Base-by-base conservation (phyloP, 2,329 filamentous ascomycete species). In the Penicillium aurantiogriseum region DNA sequence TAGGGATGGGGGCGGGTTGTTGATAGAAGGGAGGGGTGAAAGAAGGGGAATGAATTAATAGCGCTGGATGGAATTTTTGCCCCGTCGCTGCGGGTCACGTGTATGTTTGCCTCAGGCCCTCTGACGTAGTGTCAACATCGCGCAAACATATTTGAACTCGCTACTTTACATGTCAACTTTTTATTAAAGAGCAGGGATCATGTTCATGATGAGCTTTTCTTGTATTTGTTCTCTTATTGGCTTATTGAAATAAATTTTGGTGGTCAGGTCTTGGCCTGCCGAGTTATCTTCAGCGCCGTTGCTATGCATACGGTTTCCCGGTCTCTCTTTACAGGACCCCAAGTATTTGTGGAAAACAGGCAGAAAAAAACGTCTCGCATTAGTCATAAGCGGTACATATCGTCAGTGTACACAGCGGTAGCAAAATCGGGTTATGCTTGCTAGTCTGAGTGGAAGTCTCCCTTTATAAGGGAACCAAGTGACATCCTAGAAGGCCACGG, bases 401-500 rank as follows among this genome's bases (percentile, higher is more conserved):
- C 36, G 27, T 46, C 45, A 55, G 29, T 46, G n/a, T 58, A 55
- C 46, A 61, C 35, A 39, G 35, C 21, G 39, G 19, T 38, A 44
- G 45, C 25, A 38, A 44, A 38, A 46, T 45, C 40, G 19, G 31
- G 33, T 23, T 42, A 42, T 52, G 27, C 48, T 61, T 40, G 39
- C 39, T 21, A 33, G 25, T 17, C 8, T 36, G 44, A 25, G 36
- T 33, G 36, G 25, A 42, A 36, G 33, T n/a, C n/a, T 29, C n/a
- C 42, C 45, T 36, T 83, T 79, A 96, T 56, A 95, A 65, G 27
- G 91, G 91, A 64, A 96, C 77, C 62, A 97, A 84, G 77, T 97
- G 92, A 74, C 93, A 99, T 54, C 93, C 93, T 67, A 99, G 78
- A 73, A 95, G 79, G 13, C 93, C 94, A 74, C 91, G 83, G 31